A percentile compares a stretch with the other conserved stretches of the same genome.
phyloP scores from a whole-genome alignment of 2,329 filamentous ascomycete species.

The Basipetospora chlamydospora region DNA sequence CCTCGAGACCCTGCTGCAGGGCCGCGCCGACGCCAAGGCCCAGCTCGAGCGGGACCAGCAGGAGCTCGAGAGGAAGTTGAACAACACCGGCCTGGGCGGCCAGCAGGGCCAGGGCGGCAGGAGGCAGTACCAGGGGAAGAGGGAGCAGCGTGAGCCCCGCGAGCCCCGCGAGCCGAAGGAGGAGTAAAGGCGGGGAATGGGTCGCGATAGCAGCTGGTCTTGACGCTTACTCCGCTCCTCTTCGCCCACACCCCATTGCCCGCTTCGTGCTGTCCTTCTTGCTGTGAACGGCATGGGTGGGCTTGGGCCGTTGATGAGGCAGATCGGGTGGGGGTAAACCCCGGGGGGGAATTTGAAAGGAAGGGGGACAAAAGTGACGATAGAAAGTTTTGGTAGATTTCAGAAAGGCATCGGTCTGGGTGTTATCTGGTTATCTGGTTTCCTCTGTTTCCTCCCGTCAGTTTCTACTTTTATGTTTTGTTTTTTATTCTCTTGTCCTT shows the following conservation, averaged over 20 bases:
- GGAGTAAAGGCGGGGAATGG: not conserved
- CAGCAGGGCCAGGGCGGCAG: slow-evolving; percentile 15
- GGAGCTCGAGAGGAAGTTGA: slow-evolving; percentile 54
- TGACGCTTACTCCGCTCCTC: too few species aligned
- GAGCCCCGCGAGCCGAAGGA: slow-evolving; percentile 39
- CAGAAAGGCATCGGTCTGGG: not conserved
- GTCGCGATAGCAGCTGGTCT: too few species aligned
- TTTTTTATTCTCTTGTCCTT: slow-evolving; percentile 3
- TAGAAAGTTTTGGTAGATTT: not conserved
- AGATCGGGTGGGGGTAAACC: too few species aligned
- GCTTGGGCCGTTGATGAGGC: too few species aligned
- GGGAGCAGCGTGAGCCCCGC: slow-evolving; percentile 29
- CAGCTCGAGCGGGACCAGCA: slow-evolving; percentile 66
- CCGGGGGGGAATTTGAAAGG: too few species aligned
- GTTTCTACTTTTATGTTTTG: not conserved
- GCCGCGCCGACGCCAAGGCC: slow-evolving; percentile 65
- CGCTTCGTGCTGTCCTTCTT: too few species aligned
- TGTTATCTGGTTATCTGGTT: not conserved
- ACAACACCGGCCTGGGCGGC: slow-evolving; percentile 23
- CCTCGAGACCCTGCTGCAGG: slow-evolving; percentile 59
- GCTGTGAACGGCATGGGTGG: too few species aligned
- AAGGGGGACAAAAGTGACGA: too few species aligned
- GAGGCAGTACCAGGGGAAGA: slow-evolving; percentile 14
- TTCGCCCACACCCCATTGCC: too few species aligned
- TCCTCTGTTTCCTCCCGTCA: not conserved